Conservation (phyloP, 495 filamentous ascomycete genomes). For the Pyrenopolyporus hunteri region DNA sequence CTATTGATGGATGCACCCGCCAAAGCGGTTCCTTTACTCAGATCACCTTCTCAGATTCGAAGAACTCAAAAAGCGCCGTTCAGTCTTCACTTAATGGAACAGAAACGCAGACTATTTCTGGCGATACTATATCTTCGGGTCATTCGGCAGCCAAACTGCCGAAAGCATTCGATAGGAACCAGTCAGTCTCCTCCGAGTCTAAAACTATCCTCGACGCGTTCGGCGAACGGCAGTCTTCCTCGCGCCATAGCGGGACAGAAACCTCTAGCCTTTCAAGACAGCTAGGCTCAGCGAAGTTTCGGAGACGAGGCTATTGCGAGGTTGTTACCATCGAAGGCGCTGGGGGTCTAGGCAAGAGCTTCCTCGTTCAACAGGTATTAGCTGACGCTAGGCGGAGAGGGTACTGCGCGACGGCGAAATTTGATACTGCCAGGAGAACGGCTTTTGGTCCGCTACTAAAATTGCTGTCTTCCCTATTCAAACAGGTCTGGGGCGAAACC, state of each 20-base stretch:
- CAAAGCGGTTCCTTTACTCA: constrained; percentile 50
- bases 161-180: constrained; percentile 48
- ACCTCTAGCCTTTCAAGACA: constrained; percentile 51
- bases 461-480: constrained; percentile 79
- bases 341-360: constrained; percentile 83
- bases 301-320: constrained; percentile 73
- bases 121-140: constrained; percentile 45
- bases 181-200: constrained; percentile 45
- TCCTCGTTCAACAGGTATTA: constrained; percentile 78
- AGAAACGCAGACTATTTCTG: constrained; percentile 43
- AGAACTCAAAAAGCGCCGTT: constrained; percentile 47
- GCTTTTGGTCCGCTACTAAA: constrained; percentile 86
- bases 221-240: constrained; percentile 41
- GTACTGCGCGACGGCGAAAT: constrained; percentile 84
- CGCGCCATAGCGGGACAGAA: constrained; percentile 40
- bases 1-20: constrained; percentile 49
- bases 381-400: constrained; percentile 72
- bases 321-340: constrained; percentile 77
- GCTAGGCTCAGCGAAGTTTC: constrained; percentile 61
- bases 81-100: constrained; percentile 40
- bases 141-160: constrained; percentile 43
- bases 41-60: constrained; percentile 58
- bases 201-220: constrained; percentile 41
- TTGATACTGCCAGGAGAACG: constrained; percentile 78
- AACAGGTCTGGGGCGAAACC: constrained; percentile 89